A percentile compares a stretch with the other conserved stretches of the same genome.
Conservation (phyloP, 805 yeast species). For the baker's yeast (Saccharomyces cerevisiae) region DNA sequence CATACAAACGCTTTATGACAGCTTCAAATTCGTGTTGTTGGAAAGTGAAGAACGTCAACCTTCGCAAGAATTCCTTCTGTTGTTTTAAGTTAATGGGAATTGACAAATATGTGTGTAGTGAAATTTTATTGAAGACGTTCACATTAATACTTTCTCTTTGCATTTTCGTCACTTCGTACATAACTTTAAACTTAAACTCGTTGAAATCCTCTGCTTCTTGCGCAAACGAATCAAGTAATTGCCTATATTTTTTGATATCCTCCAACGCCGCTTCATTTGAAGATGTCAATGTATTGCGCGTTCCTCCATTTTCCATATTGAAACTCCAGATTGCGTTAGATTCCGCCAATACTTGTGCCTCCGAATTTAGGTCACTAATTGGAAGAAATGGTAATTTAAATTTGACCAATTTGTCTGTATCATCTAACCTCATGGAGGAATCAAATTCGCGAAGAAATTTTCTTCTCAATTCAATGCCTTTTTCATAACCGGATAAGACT, state of each 20-base stretch:
- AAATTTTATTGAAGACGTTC: conserved; percentile 13
- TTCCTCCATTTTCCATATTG: conserved; percentile 23
- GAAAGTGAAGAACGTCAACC: conserved; percentile 22
- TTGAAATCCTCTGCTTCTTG: conserved; percentile 5
- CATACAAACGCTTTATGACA: conserved; percentile 6
- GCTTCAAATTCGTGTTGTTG: conserved; percentile 19
- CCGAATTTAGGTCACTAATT: conserved; percentile 33
- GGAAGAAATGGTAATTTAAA: conserved; percentile 62
- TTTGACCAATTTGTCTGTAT: conserved; percentile 10
- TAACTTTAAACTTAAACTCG: conserved; percentile 16
- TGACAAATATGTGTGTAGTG: conserved; percentile 20
- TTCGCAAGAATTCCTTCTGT: conserved; percentile 18
- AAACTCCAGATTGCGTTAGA: conserved; percentile 63
- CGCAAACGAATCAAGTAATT: conserved; percentile 2
- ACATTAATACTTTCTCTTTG: conserved; percentile 13
- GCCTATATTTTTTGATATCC: conserved; percentile 2
- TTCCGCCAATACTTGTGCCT: conserved; percentile 53
- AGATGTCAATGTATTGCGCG: conserved; percentile 30
- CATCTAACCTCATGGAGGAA: conserved; percentile 24
- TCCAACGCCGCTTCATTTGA: conserved; percentile 14
- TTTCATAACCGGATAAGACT: conserved; percentile 34
- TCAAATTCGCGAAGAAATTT: conserved; percentile 39
- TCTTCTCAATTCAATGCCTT: conserved; percentile 40
- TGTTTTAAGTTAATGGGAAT: conserved; percentile 23
- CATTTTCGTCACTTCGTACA: conserved; percentile 11